These are phyloP conservation scores for Vitis hybrid DNA, from an alignment of 177 flowering plant genomes.

Conservation along the genomic window DNA sequence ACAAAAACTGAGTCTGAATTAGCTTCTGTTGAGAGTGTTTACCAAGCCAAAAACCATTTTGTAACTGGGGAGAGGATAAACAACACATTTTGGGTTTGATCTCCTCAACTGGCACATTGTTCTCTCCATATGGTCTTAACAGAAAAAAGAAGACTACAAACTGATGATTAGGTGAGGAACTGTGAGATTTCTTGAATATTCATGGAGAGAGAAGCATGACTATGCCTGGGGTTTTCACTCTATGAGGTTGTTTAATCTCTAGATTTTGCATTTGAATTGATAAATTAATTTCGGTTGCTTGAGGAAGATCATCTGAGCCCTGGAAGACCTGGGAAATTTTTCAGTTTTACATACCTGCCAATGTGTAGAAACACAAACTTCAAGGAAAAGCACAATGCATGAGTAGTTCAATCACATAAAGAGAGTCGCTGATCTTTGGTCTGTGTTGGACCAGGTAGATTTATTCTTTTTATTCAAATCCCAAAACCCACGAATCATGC, in stretches of 20 bases:
- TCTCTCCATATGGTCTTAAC: background rate
- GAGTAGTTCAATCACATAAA: conserved; percentile 43
- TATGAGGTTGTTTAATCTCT: background rate
- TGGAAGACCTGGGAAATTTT: background rate
- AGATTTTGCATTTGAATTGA: conserved; percentile 11
- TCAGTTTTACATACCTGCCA: conserved; percentile 14
- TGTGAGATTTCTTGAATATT: too few species aligned
- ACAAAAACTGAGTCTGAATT: too few species aligned
- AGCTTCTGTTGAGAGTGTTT: too few species aligned
- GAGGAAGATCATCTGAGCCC: conserved; percentile 10
- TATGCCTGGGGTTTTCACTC: background rate
- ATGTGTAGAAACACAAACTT: conserved; percentile 31
- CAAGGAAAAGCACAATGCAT: conserved; percentile 28
- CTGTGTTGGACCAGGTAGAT: conserved; percentile 25
- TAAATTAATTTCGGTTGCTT: conserved; percentile 3
- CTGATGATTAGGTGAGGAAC: background rate
- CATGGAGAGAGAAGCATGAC: background rate
- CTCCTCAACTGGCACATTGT: background rate
- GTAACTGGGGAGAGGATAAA: too few species aligned
- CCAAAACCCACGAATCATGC: conserved; percentile 33
- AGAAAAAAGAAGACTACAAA: background rate
- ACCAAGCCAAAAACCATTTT: too few species aligned
- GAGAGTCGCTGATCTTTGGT: conserved; percentile 15
- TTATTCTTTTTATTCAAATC: conserved; percentile 22
- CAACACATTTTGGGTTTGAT: too few species aligned